phyloP scores from a whole-genome alignment of 495 filamentous ascomycete species.

The Penicillium verhagenii region DNA sequence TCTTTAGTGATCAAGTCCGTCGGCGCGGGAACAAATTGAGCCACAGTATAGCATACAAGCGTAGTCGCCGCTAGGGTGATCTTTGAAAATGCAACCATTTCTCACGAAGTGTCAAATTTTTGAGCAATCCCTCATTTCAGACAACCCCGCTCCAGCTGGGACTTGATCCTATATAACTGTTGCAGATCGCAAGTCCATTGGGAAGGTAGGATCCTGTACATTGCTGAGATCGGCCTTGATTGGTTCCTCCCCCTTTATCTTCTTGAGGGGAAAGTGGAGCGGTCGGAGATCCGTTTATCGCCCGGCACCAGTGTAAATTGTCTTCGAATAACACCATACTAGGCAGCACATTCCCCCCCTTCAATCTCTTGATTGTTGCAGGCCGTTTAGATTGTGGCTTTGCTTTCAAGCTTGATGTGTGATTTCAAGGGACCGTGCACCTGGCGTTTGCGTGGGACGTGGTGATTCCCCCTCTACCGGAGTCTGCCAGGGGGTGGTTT shows the following conservation, averaged over 20 bases:
- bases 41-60: constrained; percentile 12
- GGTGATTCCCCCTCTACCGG: too few species aligned
- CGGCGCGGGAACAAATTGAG: constrained; percentile 61
- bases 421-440: too few species aligned
- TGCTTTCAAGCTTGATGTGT: too few species aligned
- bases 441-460: too few species aligned
- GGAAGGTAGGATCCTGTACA: constrained; percentile 11
- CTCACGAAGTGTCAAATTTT: neutral
- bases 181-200: constrained; percentile 10
- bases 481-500: too few species aligned
- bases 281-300: neutral
- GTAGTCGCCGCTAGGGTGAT: neutral
- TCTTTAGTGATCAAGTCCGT: constrained; percentile 50
- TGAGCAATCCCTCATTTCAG: neutral
- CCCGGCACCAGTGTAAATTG: too few species aligned
- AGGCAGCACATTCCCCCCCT: too few species aligned
- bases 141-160: constrained; percentile 7
- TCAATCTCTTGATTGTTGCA: too few species aligned
- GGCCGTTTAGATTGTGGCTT: too few species aligned
- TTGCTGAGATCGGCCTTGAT: constrained; percentile 5
- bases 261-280: neutral
- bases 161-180: constrained; percentile 1
- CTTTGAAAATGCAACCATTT: constrained; percentile 10
- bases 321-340: too few species aligned
- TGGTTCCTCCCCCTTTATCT: constrained; percentile 2